Evolutionary conservation across 148 eudicot genomes (phyloP).

Genomic region (Limonium bicolor): DNA sequence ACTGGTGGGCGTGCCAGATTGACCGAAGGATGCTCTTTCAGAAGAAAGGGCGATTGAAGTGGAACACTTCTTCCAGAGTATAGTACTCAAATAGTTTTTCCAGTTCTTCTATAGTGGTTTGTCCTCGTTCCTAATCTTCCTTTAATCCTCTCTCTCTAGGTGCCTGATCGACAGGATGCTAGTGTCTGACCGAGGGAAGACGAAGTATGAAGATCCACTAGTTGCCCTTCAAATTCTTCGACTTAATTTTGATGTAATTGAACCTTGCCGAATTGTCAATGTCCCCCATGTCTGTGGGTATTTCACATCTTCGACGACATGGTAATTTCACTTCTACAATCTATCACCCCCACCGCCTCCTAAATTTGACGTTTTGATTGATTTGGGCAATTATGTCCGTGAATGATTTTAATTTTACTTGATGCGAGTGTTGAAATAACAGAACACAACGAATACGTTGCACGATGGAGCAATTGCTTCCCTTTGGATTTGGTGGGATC

Average conservation of each 20-base stretch:
- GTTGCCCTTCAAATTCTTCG: constrained; percentile 47
- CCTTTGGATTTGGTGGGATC: constrained; percentile 64
- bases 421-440: background rate
- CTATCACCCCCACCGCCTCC: background rate
- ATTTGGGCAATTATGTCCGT: no score
- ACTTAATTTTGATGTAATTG: constrained; percentile 23
- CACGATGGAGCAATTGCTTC: constrained; percentile 89
- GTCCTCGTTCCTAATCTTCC: no score
- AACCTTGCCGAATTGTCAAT: constrained; percentile 61
- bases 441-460: constrained; percentile 60
- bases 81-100: no score
- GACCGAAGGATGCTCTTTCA: constrained; percentile 3
- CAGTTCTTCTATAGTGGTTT: no score
- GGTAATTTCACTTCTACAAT: background rate
- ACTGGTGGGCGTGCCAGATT: constrained; percentile 5
- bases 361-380: background rate
- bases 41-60: constrained; percentile 4
- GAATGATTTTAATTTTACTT: background rate
- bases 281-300: constrained; percentile 57
- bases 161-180: no score
- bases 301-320: constrained; percentile 52
- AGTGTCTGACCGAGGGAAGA: constrained; percentile 13
- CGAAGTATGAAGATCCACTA: constrained; percentile 30
- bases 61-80: no score
- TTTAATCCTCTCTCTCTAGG: no score